Percentiles rank a stretch among this genome's conserved stretches.
Evolutionary conservation across 225 moss, liverwort and hornwort genomes (phyloP).

Genomic region (Pseudoscleropodium purum): DNA sequence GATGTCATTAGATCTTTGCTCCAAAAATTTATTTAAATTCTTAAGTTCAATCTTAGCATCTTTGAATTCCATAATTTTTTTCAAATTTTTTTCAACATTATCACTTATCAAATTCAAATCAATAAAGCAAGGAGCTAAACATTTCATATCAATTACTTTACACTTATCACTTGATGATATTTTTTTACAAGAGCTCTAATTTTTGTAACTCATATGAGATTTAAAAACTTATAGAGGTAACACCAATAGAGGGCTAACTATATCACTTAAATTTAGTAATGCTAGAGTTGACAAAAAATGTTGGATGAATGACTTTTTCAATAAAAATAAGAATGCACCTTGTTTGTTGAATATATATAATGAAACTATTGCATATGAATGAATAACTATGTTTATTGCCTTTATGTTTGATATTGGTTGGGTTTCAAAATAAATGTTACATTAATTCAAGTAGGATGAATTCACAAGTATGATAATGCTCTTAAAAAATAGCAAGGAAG

Average conservation of each 20-base stretch:
- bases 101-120: background rate
- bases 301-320: background rate
- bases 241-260: background rate
- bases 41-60: background rate
- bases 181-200: rapidly evolving
- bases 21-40: background rate
- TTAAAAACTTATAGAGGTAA: background rate
- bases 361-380: background rate
- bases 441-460: background rate
- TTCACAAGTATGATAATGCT: rapidly evolving
- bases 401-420: background rate
- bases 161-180: background rate
- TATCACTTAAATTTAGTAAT: background rate
- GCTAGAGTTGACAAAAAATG: background rate
- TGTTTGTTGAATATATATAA: background rate
- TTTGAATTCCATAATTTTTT: background rate
- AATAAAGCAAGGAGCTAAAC: background rate
- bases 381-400: background rate
- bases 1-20: background rate
- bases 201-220: background rate
- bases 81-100: too few species aligned
- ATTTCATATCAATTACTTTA: background rate
- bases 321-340: background rate
- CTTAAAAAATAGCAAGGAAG: background rate
- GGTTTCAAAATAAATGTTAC: background rate